Conservation (phyloP, 129 eudicot genomes). For the Glebionis coronaria region DNA sequence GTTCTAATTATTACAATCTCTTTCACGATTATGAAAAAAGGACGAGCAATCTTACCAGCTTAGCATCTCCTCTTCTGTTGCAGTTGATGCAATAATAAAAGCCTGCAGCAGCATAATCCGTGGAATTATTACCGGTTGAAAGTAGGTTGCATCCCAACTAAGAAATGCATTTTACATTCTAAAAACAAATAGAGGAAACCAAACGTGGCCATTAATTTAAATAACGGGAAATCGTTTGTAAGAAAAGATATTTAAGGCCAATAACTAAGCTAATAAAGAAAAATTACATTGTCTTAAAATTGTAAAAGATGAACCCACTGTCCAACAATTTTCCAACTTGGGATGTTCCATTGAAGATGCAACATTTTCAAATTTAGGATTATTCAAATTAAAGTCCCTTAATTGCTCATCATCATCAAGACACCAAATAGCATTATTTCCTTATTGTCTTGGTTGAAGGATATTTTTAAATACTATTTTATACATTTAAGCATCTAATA, state of each 20-base stretch:
- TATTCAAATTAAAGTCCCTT: neutral
- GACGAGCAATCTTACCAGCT: conserved; percentile 41
- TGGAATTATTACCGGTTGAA: conserved; percentile 9
- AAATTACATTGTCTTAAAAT: neutral
- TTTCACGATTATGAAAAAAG: conserved; percentile 11
- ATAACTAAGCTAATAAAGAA: neutral
- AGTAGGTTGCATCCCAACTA: neutral
- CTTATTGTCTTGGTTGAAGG: neutral
- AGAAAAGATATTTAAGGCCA: neutral
- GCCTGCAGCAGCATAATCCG: conserved; percentile 37
- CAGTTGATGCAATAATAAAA: conserved; percentile 63
- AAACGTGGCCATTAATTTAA: neutral
- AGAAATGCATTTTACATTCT: conserved; percentile 8
- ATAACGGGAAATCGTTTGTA: neutral
- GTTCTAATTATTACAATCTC: neutral
- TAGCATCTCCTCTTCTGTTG: conserved; percentile 60
- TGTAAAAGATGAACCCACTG: neutral
- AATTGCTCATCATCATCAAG: conserved; percentile 10
- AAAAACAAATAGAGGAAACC: neutral
- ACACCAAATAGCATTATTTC: neutral
- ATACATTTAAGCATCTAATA: neutral
- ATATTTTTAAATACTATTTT: neutral
- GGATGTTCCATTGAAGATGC: neutral
- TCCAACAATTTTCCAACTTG: neutral
- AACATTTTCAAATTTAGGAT: neutral